Evolutionary conservation across 129 eudicot genomes (phyloP), one percentile per base, ranked within the genome.

Genomic region (Mikania micrantha): DNA sequence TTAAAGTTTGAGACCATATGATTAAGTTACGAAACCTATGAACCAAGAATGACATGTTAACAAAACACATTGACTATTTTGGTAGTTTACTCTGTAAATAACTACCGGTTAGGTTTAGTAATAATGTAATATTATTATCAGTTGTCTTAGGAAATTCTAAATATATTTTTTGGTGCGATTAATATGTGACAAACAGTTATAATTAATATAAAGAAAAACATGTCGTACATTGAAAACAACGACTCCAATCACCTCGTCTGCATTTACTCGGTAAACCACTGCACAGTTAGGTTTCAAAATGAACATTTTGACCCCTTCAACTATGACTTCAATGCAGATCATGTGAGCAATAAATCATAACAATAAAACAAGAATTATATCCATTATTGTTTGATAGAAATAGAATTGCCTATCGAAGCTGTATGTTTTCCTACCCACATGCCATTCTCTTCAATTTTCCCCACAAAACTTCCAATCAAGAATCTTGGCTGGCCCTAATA

Each of bases 401-500:
- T 9, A 31, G 17, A 63, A 15, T 25, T 44, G 20, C 75, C 42
- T 21, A 47, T 19, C 58, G 0, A 60, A 71, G 15, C 67, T 71
- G 7, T 71, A 59, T 70, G 57, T 27, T 27, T 63, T 69, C 66
- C 70, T 22, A 59, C 75, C 69, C 70, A 67, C 56, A 67, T 75
- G 22, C 69, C 69, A 67, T 58, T 75, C 44, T 75, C 54, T 56
- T 32, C 67, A 59, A 59, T 25, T 65, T 53, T 21, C 24, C 36
- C 45, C 24, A 71, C 35, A 71, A 28, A 59, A 4, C 52, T 32
- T 71, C 57, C 42, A 11, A 21, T 47, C 60, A 57, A 32, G 21
- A 67, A 42, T 75, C 62, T 67, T 75, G n/a, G n/a, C n/a, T n/a
- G n/a, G 68, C 69, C 79, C 69, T 58, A 75, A 45, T 36, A 7